A percentile compares a stretch with the other conserved stretches of the same genome.
phyloP scores from a whole-genome alignment of 176 grass and related monocot species.

The Calamus simplicifolius region DNA sequence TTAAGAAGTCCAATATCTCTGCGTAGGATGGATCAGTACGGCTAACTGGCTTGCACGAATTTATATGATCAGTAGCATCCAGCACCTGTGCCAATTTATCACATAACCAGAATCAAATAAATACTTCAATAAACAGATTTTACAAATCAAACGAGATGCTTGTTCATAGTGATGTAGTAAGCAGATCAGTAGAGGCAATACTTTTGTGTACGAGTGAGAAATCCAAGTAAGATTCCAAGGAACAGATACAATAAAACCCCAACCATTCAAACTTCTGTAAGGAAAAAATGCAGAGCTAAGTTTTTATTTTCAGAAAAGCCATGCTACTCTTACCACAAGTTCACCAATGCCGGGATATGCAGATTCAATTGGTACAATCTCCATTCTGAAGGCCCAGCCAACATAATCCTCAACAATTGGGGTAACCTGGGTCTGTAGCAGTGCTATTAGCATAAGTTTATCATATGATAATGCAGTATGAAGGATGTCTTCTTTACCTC shows the following conservation, averaged over 20 bases:
- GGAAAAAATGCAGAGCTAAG: too few species aligned
- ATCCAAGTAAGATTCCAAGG: too few species aligned
- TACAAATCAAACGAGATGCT: too few species aligned
- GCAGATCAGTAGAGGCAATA: too few species aligned
- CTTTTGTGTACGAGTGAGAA: too few species aligned
- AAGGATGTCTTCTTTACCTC: slow-evolving; percentile 46
- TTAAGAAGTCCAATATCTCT: slow-evolving; percentile 72
- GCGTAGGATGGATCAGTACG: slow-evolving; percentile 83
- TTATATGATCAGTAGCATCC: slow-evolving; percentile 78
- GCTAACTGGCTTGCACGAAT: slow-evolving; percentile 88
- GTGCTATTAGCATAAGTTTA: slow-evolving; percentile 23
- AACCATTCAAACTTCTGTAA: too few species aligned
- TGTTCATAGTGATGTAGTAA: too few species aligned
- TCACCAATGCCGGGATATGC: slow-evolving; percentile 92
- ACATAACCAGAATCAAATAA: neutral
- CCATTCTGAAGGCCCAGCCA: slow-evolving; percentile 85
- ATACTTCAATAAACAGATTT: too few species aligned
- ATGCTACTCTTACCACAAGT: slow-evolving; percentile 47
- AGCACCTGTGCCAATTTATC: slow-evolving; percentile 42
- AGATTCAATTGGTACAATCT: slow-evolving; percentile 96
- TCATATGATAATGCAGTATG: neutral
- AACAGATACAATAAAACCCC: too few species aligned
- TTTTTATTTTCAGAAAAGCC: too few species aligned
- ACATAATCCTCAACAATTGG: slow-evolving; percentile 99
- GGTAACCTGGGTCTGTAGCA: slow-evolving; percentile 76